These are phyloP conservation scores for Paramecium tetraurelia DNA, from an alignment of 73 alveolate species.

Conservation along the genomic window DNA sequence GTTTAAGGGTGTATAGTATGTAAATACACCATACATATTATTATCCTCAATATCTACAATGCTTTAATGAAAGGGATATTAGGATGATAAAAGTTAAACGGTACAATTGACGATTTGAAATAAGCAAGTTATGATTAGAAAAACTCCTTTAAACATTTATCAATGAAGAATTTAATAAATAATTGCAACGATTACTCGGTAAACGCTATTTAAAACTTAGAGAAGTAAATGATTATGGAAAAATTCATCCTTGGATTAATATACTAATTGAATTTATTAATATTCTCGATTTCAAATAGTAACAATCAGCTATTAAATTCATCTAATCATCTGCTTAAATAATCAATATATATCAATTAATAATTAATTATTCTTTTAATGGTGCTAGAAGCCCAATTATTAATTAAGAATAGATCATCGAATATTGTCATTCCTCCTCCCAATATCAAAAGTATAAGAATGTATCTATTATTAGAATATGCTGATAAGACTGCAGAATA, in stretches of 20 bases:
- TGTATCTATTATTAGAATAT: constrained; percentile 59
- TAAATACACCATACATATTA: neutral
- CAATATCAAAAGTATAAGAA: constrained; percentile 36
- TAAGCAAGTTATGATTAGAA: neutral
- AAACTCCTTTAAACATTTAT: neutral
- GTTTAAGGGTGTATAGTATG: neutral
- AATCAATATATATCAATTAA: neutral
- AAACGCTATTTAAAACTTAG: neutral
- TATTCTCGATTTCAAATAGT: neutral
- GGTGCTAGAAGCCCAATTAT: neutral
- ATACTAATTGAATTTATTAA: too few relatives aligned
- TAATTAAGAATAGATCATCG: constrained; percentile 24
- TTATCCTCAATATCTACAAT: neutral
- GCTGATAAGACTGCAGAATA: constrained; percentile 84
- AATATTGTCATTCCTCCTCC: constrained; percentile 57
- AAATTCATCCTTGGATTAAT: too few relatives aligned
- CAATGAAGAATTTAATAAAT: neutral
- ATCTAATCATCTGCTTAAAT: neutral
- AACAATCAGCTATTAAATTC: too few relatives aligned
- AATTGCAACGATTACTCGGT: too few relatives aligned
- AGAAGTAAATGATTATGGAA: too few relatives aligned
- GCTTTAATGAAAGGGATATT: neutral
- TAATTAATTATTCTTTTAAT: neutral
- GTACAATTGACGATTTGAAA: neutral
- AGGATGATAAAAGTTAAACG: neutral